phyloP scores from a whole-genome alignment of 2,329 filamentous ascomycete species.

The Didymella lethalis region DNA sequence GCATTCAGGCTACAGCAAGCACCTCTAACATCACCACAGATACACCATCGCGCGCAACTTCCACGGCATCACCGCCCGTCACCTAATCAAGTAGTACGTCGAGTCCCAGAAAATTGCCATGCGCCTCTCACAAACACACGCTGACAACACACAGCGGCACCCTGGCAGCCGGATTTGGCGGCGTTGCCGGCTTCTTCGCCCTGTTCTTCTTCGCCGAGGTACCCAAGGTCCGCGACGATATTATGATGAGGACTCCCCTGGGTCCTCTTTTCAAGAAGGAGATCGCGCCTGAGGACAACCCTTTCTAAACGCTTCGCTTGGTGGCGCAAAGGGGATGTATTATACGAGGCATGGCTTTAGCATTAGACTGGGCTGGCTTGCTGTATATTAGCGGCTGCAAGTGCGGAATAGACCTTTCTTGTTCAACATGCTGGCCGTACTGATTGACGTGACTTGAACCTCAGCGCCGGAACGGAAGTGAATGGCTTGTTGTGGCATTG shows the following conservation, averaged over 20 bases:
- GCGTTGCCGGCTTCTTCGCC: constrained; percentile 64
- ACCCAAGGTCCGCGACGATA: constrained; percentile 68
- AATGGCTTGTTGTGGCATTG: constrained; percentile 26
- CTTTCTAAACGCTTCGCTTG: constrained; percentile 51
- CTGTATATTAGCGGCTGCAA: constrained; percentile 41
- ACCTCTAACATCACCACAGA: constrained; percentile 48
- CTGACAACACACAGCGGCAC: constrained; percentile 39
- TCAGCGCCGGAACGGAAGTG: too few relatives aligned
- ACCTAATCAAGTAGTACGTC: constrained; percentile 58
- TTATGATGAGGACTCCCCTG: constrained; percentile 67
- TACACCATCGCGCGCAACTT: constrained; percentile 59
- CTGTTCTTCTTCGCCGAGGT: constrained; percentile 72
- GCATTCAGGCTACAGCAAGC: background rate
- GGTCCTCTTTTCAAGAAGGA: constrained; percentile 66
- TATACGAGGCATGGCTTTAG: constrained; percentile 27
- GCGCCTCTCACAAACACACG: background rate
- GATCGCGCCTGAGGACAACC: constrained; percentile 70
- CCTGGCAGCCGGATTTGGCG: constrained; percentile 64
- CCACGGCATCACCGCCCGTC: constrained; percentile 58
- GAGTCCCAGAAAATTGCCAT: background rate
- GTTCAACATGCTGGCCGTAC: constrained; percentile 8
- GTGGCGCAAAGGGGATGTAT: constrained; percentile 24
- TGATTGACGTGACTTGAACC: background rate
- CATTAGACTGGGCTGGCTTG: constrained; percentile 27
- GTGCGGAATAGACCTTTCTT: constrained; percentile 44